Base-by-base conservation (phyloP, 2,329 filamentous ascomycete genomes). In the Colletotrichum sojae region DNA sequence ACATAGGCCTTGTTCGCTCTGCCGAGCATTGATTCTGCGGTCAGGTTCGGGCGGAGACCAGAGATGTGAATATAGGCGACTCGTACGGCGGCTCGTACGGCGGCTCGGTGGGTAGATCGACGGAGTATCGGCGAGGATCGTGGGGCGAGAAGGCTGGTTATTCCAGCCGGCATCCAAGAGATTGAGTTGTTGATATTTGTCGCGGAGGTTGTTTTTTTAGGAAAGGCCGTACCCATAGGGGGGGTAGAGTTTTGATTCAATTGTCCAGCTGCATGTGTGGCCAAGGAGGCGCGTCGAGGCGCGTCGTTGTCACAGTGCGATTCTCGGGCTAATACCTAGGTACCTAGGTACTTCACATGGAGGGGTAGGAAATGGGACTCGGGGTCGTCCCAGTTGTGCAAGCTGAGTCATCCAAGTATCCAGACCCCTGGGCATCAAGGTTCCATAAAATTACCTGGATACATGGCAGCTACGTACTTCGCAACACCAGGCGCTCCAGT, bases 41-140 rank as follows among this genome's bases (percentile, higher is more conserved):
- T 16, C n/a, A 59, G 52, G 51, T 51, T 45, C 22, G 62, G 62
- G 51, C 66, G 58, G 36, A 70, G 49, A 31, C 49, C 62, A 27
- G 59, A 48, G 60, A 70, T 70, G 63, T 76, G 73, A 61, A 73
- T 72, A 72, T 77, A 72, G 62, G 73, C 74, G 52, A 74, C 57
- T 51, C 72, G 75, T 49, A 70, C 56, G 65, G 73, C 74, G 52
- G 73, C 57, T 51, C 72, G 75, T 49, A 70, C 56, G 65, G n/a
- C n/a, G n/a, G 73, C 72, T 75, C 56, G 73, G 48, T 63, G 73
- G 53, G 75, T 56, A 61, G 76, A 59, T 71, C 71, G 73, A 68
- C 75, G 74, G 63, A 72, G 72, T 72, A 78, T 74, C 76, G 78
- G 78, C 76, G 80, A 81, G 79, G 79, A 78, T 77, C 80, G 75